These are phyloP conservation scores for Asterochloris sp. DNA, from an alignment of 139 green algal species.

Conservation along the genomic window DNA sequence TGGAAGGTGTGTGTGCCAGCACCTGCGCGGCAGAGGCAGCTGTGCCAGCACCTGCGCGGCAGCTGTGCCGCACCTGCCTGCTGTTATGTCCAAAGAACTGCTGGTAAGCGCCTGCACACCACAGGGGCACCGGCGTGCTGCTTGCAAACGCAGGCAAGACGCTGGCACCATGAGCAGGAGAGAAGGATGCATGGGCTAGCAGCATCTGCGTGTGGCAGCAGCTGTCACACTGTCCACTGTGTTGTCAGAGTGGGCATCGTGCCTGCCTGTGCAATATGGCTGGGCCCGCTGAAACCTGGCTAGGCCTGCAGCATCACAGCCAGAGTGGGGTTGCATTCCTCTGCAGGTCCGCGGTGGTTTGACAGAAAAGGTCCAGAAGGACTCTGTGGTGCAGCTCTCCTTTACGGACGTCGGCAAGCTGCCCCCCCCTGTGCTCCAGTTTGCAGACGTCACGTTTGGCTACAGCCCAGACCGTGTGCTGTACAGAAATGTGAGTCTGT, in stretches of 20 bases:
- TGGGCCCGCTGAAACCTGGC: not conserved
- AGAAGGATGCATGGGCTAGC: too few relatives aligned
- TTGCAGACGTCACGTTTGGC: slow-evolving; percentile 79
- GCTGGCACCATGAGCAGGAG: too few relatives aligned
- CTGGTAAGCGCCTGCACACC: too few relatives aligned
- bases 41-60: too few relatives aligned
- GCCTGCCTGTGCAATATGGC: not conserved
- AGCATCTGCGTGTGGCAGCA: not conserved
- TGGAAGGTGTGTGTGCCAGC: too few relatives aligned
- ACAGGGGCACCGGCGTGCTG: too few relatives aligned
- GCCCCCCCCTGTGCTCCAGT: slow-evolving; percentile 90
- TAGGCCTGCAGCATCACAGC: not conserved
- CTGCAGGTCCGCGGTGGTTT: slow-evolving; percentile 43
- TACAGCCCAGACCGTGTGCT: slow-evolving; percentile 69
- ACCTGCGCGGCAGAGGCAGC: too few relatives aligned
- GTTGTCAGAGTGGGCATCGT: too few relatives aligned
- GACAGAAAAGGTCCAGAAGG: slow-evolving; percentile 74
- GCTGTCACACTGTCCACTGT: too few relatives aligned
- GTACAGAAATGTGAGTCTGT: slow-evolving; percentile 39
- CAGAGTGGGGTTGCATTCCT: not conserved
- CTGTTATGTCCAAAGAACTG: too few relatives aligned
- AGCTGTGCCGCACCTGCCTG: too few relatives aligned
- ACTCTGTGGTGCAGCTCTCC: slow-evolving; percentile 74
- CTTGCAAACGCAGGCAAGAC: too few relatives aligned
- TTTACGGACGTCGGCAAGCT: slow-evolving; percentile 92